Percentiles rank a stretch among this genome's conserved stretches.
Conservation (phyloP, 345 rosid genomes). For the Mallotus nudiflorus region DNA sequence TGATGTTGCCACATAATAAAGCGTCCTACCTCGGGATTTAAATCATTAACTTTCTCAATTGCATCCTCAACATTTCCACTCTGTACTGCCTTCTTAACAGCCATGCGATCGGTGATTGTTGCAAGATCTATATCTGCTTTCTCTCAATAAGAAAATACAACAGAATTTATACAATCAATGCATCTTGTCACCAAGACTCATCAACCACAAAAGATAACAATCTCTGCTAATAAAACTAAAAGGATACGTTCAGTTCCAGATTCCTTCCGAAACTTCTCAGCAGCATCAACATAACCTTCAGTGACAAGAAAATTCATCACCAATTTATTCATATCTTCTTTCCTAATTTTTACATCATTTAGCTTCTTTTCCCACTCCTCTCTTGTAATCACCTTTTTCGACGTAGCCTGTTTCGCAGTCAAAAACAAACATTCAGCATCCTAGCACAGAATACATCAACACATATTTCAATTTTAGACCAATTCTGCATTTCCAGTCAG, state of each 20-base stretch:
- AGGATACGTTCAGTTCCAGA: slow-evolving; percentile 97
- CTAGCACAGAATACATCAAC: neutral
- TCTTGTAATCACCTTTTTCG: slow-evolving; percentile 70
- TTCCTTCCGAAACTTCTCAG: slow-evolving; percentile 83
- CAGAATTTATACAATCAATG: neutral
- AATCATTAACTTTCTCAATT: slow-evolving; percentile 89
- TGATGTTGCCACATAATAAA: neutral
- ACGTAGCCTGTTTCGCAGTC: slow-evolving; percentile 44
- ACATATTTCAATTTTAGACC: neutral
- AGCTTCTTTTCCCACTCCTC: slow-evolving; percentile 97
- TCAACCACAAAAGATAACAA: neutral
- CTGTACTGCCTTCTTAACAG: slow-evolving; percentile 96
- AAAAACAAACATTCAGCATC: neutral
- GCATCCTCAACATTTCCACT: slow-evolving; percentile 97
- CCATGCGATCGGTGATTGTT: slow-evolving; percentile 89
- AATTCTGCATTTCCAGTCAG: neutral
- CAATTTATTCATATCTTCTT: slow-evolving; percentile 93
- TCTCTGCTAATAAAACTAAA: neutral
- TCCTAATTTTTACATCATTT: slow-evolving; percentile 76
- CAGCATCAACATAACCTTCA: slow-evolving; percentile 95
- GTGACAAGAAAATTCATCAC: slow-evolving; percentile 99
- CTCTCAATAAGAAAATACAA: slow-evolving; percentile 49
- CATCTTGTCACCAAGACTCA: slow-evolving; percentile 7
- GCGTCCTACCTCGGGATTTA: slow-evolving; percentile 77
- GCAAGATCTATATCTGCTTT: slow-evolving; percentile 96